Base-by-base conservation (phyloP, 2,329 filamentous ascomycete genomes). In the Ceratocystis lukuohia region DNA sequence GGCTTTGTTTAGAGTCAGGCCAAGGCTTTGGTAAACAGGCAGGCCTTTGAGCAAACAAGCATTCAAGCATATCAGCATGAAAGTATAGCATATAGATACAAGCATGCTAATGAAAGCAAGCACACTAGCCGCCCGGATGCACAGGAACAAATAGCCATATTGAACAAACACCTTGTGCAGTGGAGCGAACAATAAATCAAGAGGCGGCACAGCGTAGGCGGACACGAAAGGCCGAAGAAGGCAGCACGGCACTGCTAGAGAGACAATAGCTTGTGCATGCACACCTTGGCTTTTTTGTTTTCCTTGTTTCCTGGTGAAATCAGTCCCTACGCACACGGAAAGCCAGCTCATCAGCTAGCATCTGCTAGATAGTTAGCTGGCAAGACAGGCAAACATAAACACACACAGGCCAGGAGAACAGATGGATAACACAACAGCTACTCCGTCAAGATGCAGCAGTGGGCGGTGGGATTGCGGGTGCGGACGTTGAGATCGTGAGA, bases 401-500 rank as follows among this genome's bases (percentile, higher is more conserved):
- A 44, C 6, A 65, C 20, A 44, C 7, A 8, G 46, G n/a, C 8
- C 3, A 37, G 37, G 45, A 64, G 28, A 64, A 48, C 28, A 41
- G 62, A 56, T 25, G 62, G 20, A n/a, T n/a, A 28, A 12, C 48
- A 65, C 48, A 22, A 25, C 33, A 65, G 48, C 30, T 41, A 50
- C n/a, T 37, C 20, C 12, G n/a, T 20, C 28, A 28, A 48, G 41
- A 46, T 30, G 7, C 41, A 25, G 61, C 45, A 48, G 10, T 20
- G 41, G 41, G 37, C 61, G n/a, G 41, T 45, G 22, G 45, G 37
- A 48, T 45, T 28, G 20, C 45, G 61, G 37, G 41, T 62, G 25
- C 15, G 10, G 45, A 62, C 41, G 12, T 62, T 46, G 61, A 46
- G 44, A 62, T 62, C 44, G 61, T 62, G 41, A 46, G 41, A 62